These are phyloP conservation scores for Spiraea crenata DNA, from an alignment of 331 rosid genomes.

Conservation along the genomic window DNA sequence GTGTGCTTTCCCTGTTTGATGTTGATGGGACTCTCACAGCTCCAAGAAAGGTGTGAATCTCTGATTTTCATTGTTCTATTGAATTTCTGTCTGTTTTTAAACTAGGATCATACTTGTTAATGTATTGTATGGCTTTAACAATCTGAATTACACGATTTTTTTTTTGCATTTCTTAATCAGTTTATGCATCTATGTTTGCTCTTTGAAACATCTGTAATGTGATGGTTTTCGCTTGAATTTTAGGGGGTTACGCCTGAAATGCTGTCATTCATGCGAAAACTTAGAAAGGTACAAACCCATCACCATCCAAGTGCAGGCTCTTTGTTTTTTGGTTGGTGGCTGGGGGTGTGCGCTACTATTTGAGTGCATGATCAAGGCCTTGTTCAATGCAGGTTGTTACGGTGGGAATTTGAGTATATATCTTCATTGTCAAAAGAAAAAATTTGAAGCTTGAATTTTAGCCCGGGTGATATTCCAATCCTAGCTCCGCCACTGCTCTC, in stretches of 20 bases:
- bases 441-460: too few species aligned
- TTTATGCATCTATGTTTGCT: neutral
- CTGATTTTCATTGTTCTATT: constrained; percentile 14
- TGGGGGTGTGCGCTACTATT: neutral
- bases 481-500: too few species aligned
- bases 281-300: constrained; percentile 53
- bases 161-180: neutral
- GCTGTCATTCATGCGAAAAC: constrained; percentile 58
- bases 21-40: constrained; percentile 96
- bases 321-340: neutral
- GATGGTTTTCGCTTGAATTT: constrained; percentile 24
- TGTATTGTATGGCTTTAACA: constrained; percentile 3
- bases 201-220: constrained; percentile 6
- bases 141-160: neutral
- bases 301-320: neutral
- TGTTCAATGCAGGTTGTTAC: constrained; percentile 57
- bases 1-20: constrained; percentile 86
- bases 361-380: neutral
- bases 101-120: neutral
- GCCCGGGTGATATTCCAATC: too few species aligned
- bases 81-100: neutral
- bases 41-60: constrained; percentile 65
- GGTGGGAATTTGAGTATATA: constrained; percentile 43
- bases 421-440: too few species aligned
- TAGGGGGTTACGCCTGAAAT: constrained; percentile 56